phyloP scores from a whole-genome alignment of 78 protist species.

The Dictyostelium capitatum region DNA sequence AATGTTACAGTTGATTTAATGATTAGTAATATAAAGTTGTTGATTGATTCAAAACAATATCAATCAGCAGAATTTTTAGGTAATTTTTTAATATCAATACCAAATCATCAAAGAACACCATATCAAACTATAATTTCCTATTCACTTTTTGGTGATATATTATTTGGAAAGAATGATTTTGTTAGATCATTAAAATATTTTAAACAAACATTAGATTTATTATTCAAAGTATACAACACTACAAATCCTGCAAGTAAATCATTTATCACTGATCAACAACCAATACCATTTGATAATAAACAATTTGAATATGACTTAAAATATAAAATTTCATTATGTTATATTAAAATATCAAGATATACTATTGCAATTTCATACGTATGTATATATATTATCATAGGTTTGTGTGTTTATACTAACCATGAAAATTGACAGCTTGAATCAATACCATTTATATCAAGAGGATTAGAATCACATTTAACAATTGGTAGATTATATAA shows the following conservation, averaged over 20 bases:
- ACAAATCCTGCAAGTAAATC: background rate
- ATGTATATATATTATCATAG: background rate
- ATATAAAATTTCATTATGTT: constrained; percentile 66
- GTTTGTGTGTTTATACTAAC: background rate
- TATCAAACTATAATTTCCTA: background rate
- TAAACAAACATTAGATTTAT: constrained; percentile 25
- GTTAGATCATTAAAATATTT: constrained; percentile 46
- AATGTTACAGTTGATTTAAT: constrained; percentile 42
- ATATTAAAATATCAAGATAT: background rate
- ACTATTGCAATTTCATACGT: constrained; percentile 42
- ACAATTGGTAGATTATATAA: constrained; percentile 59
- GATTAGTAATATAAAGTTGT: constrained; percentile 46
- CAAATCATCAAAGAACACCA: constrained; percentile 10
- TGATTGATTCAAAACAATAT: constrained; percentile 54
- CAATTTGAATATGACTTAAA: constrained; percentile 52
- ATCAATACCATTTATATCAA: constrained; percentile 25
- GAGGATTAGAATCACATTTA: constrained; percentile 49
- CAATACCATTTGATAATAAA: background rate
- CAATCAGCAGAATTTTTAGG: constrained; percentile 67
- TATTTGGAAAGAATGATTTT: constrained; percentile 40
- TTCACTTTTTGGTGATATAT: constrained; percentile 53
- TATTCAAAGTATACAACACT: background rate
- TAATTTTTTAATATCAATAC: constrained; percentile 51
- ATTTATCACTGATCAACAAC: background rate
- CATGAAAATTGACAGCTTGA: constrained; percentile 35